Percentiles rank a stretch among this genome's conserved stretches.
phyloP scores from a whole-genome alignment of 306 rosid genomes.

The Cucumis hystrix region DNA sequence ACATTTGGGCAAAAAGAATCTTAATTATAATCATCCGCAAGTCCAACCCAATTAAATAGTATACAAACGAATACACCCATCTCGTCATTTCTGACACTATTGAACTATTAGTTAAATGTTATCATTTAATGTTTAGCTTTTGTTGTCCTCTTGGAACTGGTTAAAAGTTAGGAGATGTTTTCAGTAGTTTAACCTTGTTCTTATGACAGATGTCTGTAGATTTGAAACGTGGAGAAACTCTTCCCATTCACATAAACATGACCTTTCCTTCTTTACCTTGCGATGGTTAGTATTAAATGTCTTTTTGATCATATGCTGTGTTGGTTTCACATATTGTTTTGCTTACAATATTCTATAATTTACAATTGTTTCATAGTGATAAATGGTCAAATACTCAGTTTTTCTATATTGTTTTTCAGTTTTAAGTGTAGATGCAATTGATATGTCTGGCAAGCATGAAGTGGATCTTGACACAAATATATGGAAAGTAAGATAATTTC shows the following conservation, averaged over 20 bases:
- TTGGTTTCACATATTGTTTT: neutral
- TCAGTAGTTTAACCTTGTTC: neutral
- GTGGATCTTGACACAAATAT: conserved; percentile 96
- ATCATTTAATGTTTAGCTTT: neutral
- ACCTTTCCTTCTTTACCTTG: conserved; percentile 94
- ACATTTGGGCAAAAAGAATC: neutral
- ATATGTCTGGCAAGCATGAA: conserved; percentile 98
- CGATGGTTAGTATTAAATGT: conserved; percentile 49
- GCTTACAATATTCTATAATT: neutral
- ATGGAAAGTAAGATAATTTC: conserved; percentile 62
- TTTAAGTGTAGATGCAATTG: conserved; percentile 86
- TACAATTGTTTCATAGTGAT: neutral
- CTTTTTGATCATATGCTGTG: conserved; percentile 5
- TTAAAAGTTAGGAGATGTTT: neutral
- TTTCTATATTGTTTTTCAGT: conserved; percentile 33
- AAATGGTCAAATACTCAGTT: conserved; percentile 8
- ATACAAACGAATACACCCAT: neutral
- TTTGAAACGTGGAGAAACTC: conserved; percentile 89
- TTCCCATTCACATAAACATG: conserved; percentile 89
- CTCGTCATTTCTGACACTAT: neutral
- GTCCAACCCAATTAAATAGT: neutral
- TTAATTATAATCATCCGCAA: neutral
- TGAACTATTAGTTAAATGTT: neutral
- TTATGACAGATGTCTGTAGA: conserved; percentile 84
- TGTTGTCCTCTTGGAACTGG: neutral